A percentile compares a stretch with the other conserved stretches of the same genome.
Evolutionary conservation across 2,329 filamentous ascomycete genomes (phyloP).

Genomic region (Mollisiaceae sp.): DNA sequence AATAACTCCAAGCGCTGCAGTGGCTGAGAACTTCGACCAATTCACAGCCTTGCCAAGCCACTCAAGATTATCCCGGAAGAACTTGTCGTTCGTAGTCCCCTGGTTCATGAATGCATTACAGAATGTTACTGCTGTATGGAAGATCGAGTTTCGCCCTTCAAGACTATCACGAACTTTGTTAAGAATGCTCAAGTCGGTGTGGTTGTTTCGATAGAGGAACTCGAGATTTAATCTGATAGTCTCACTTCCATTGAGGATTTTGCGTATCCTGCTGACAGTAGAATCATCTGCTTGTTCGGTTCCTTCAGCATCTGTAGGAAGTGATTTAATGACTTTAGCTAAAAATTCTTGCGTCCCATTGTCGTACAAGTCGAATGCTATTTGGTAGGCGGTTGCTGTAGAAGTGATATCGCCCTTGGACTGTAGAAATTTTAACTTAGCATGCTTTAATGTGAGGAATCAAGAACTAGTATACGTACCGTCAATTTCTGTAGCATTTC

Average conservation of each 20-base stretch:
- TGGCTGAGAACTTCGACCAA: slow-evolving; percentile 99
- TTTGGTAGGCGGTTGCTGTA: slow-evolving; percentile 90
- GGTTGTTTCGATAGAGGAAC: slow-evolving; percentile 95
- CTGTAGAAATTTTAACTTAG: slow-evolving; percentile 15
- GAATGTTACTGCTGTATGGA: slow-evolving; percentile 96
- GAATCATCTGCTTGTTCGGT: slow-evolving; percentile 57
- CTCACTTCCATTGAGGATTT: slow-evolving; percentile 84
- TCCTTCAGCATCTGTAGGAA: slow-evolving; percentile 61
- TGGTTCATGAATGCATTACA: slow-evolving; percentile 99
- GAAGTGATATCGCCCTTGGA: slow-evolving; percentile 77
- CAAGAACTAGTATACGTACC: slow-evolving; percentile 35
- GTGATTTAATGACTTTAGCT: slow-evolving; percentile 81
- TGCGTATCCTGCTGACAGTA: slow-evolving; percentile 66
- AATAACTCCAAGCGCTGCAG: slow-evolving; percentile 93
- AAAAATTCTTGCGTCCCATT: slow-evolving; percentile 98
- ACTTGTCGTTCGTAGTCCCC: slow-evolving; percentile 96
- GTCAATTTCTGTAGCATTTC: slow-evolving; percentile 84
- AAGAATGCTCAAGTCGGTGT: slow-evolving; percentile 86
- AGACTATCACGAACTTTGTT: slow-evolving; percentile 97
- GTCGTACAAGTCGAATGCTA: slow-evolving; percentile 97
- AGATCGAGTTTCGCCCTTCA: slow-evolving; percentile 96
- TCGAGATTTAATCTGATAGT: slow-evolving; percentile 95
- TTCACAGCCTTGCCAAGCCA: slow-evolving; percentile 99
- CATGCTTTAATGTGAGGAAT: background rate
- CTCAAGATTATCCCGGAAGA: slow-evolving; percentile 96